These are phyloP conservation scores for Akanthomyces lecanii DNA, from an alignment of 2,329 filamentous ascomycete species.

Conservation along the genomic window DNA sequence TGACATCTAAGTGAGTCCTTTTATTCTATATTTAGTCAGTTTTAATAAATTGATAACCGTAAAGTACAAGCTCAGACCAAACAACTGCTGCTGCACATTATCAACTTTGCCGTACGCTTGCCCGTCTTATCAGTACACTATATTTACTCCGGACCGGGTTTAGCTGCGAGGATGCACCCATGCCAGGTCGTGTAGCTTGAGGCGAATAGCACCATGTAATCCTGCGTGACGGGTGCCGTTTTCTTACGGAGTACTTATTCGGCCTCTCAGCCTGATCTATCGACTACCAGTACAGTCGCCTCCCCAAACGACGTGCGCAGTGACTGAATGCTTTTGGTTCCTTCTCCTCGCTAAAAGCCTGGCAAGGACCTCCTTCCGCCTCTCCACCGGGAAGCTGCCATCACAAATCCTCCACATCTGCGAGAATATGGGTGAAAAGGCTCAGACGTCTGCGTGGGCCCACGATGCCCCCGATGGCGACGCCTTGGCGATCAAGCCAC, in stretches of 20 bases:
- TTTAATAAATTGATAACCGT: too few relatives aligned
- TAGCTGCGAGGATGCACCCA: background rate
- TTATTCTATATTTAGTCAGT: too few relatives aligned
- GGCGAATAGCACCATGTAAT: background rate
- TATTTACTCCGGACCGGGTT: background rate
- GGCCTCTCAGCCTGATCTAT: background rate
- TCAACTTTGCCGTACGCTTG: background rate
- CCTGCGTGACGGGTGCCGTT: background rate
- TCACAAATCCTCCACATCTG: background rate
- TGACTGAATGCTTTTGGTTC: too few relatives aligned
- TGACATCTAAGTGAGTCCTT: background rate
- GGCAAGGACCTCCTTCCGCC: too few relatives aligned
- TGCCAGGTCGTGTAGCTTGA: background rate
- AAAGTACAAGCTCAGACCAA: background rate
- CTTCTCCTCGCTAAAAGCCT: too few relatives aligned
- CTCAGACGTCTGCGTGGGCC: background rate
- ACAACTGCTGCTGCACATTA: background rate
- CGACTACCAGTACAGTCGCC: background rate
- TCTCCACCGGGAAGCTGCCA: background rate
- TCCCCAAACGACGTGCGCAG: background rate
- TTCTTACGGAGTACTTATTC: background rate
- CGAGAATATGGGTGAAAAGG: background rate
- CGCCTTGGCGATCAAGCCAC: slow-evolving; percentile 13
- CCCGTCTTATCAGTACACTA: background rate
- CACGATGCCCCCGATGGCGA: background rate